Conservation (phyloP, 2,329 filamentous ascomycete species). For the Epichloe amarillans region DNA sequence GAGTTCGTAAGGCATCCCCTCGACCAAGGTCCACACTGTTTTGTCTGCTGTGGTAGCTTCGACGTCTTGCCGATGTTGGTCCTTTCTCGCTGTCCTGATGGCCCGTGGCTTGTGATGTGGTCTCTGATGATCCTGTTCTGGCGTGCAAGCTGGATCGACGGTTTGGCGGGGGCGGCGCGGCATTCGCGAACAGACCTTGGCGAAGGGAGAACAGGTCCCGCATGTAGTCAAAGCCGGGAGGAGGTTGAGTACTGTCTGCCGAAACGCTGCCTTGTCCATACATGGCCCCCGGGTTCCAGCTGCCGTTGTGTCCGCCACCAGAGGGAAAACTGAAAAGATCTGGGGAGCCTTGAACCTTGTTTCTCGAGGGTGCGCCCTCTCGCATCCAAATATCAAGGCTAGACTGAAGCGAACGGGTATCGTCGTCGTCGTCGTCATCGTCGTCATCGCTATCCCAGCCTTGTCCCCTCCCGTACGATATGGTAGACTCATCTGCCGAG, state of each 20-base stretch:
- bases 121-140: constrained; percentile 23
- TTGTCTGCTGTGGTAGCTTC: constrained; percentile 8
- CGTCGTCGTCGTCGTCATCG: constrained; percentile 21
- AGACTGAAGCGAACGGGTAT: constrained; percentile 30
- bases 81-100: not conserved
- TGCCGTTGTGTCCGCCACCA: constrained; percentile 16
- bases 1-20: constrained; percentile 13
- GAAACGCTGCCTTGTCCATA: constrained; percentile 22
- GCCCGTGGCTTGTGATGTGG: constrained; percentile 9
- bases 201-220: constrained; percentile 32
- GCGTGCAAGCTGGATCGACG: constrained; percentile 41
- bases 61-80: constrained; percentile 11
- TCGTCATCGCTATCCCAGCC: constrained; percentile 33
- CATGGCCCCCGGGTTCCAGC: constrained; percentile 36
- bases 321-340: constrained; percentile 42
- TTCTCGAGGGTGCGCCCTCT: constrained; percentile 29
- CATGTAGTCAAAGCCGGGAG: constrained; percentile 26
- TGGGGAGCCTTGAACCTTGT: constrained; percentile 26
- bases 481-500: constrained; percentile 33
- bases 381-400: constrained; percentile 46
- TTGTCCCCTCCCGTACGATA: constrained; percentile 25
- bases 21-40: constrained; percentile 20
- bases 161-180: constrained; percentile 34
- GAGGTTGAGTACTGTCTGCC: constrained; percentile 12
- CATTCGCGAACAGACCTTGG: constrained; percentile 23